A percentile compares a stretch with the other conserved stretches of the same genome.
phyloP scores from a whole-genome alignment of 306 rosid species.

The Ormosia emarginata region DNA sequence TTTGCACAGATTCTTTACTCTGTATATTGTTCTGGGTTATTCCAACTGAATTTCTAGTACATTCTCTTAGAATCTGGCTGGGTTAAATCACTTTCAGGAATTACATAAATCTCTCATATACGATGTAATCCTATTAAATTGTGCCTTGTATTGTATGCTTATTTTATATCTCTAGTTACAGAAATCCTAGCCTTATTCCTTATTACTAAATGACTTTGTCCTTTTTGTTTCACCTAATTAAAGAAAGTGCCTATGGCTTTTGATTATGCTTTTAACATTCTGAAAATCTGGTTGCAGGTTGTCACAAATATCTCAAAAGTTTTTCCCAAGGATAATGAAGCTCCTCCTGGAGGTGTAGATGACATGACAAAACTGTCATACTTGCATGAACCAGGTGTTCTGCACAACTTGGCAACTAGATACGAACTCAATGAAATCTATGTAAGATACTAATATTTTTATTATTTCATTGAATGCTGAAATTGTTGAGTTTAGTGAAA shows the following conservation, averaged over 20 bases:
- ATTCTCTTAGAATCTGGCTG: background rate
- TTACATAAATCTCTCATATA: background rate
- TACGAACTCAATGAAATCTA: conserved; percentile 98
- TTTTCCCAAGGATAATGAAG: conserved; percentile 93
- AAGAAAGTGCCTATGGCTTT: background rate
- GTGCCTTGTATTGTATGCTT: background rate
- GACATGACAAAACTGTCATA: conserved; percentile 99
- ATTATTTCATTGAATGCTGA: background rate
- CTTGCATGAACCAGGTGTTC: conserved; percentile 99
- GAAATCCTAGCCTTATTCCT: background rate
- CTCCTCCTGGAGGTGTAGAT: conserved; percentile 98
- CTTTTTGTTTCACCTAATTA: background rate
- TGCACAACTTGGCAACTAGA: conserved; percentile 93
- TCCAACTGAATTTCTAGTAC: background rate
- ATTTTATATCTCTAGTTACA: background rate
- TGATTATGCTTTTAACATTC: conserved; percentile 17
- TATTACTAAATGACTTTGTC: background rate
- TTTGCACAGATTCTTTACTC: background rate
- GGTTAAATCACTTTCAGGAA: background rate
- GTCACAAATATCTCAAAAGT: conserved; percentile 78
- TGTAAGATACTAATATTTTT: conserved; percentile 53
- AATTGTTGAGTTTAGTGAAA: conserved; percentile 11
- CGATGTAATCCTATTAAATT: background rate
- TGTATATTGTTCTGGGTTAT: background rate
- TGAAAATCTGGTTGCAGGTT: conserved; percentile 54